Conservation (phyloP, 2,329 filamentous ascomycete genomes). For the Trichoderma guizhouense region DNA sequence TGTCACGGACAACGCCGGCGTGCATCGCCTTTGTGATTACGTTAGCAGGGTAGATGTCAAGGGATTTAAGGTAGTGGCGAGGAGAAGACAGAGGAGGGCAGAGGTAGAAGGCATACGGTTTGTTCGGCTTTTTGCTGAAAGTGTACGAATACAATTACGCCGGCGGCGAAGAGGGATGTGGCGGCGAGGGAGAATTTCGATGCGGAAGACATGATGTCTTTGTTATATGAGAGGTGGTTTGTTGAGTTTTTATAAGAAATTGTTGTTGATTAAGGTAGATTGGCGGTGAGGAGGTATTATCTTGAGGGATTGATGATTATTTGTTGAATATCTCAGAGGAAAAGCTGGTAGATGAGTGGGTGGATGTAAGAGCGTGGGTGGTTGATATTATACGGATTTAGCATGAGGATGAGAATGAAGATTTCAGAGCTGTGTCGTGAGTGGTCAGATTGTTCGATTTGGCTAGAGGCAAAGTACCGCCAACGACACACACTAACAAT, state of each 20-base stretch:
- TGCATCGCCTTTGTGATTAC: slow-evolving; percentile 79
- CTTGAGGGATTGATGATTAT: background rate
- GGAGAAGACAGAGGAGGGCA: background rate
- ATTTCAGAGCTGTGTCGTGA: background rate
- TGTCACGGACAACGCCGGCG: slow-evolving; percentile 85
- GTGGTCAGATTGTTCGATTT: background rate
- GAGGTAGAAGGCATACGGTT: slow-evolving; percentile 54
- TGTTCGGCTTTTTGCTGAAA: slow-evolving; percentile 82
- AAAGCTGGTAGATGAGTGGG: background rate
- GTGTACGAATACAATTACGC: slow-evolving; percentile 83
- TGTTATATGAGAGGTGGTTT: background rate
- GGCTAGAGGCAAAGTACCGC: background rate
- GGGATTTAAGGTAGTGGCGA: background rate
- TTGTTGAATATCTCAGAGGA: background rate
- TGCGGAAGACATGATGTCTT: slow-evolving; percentile 73
- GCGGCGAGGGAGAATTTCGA: slow-evolving; percentile 81
- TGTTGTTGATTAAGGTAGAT: background rate
- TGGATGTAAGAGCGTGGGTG: background rate
- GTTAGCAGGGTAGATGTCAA: background rate
- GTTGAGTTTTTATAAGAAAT: background rate
- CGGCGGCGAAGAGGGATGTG: slow-evolving; percentile 71
- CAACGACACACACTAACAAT: background rate
- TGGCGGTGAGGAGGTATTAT: background rate
- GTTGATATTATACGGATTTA: background rate
- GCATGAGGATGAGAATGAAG: background rate